Evolutionary conservation across 78 protist species (phyloP).

Genomic region (Dictyostelium discoideum): DNA sequence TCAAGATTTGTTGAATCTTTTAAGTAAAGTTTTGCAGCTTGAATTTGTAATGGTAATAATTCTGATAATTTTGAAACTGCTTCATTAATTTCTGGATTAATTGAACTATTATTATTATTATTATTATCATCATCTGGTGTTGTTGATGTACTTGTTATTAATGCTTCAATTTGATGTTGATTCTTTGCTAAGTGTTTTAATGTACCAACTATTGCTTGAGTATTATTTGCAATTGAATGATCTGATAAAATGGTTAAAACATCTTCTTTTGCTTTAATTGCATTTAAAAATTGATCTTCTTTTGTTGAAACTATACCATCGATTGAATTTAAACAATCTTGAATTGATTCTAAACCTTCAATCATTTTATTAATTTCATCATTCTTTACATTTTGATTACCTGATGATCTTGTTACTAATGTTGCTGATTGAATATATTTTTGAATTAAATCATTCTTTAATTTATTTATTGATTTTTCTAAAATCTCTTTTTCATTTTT

Average conservation of each 20-base stretch:
- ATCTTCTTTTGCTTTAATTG: constrained; percentile 40
- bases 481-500: background rate
- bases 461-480: background rate
- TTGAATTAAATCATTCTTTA: background rate
- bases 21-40: constrained; percentile 38
- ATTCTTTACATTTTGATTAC: background rate
- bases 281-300: constrained; percentile 20
- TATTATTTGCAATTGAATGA: background rate
- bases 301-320: background rate
- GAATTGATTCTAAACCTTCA: constrained; percentile 19
- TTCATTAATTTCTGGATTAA: constrained; percentile 27
- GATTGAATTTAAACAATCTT: background rate
- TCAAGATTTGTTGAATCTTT: constrained; percentile 15
- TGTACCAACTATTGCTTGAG: constrained; percentile 33
- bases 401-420: background rate
- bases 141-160: background rate
- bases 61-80: background rate
- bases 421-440: background rate
- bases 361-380: constrained; percentile 16
- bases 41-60: constrained; percentile 56
- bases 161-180: constrained; percentile 10
- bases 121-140: background rate
- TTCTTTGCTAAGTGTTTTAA: constrained; percentile 41
- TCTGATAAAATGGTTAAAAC: constrained; percentile 9
- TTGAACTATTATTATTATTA: background rate